Base-by-base conservation (phyloP, 164 flowering plant genomes). In the Brasenia schreberi region DNA sequence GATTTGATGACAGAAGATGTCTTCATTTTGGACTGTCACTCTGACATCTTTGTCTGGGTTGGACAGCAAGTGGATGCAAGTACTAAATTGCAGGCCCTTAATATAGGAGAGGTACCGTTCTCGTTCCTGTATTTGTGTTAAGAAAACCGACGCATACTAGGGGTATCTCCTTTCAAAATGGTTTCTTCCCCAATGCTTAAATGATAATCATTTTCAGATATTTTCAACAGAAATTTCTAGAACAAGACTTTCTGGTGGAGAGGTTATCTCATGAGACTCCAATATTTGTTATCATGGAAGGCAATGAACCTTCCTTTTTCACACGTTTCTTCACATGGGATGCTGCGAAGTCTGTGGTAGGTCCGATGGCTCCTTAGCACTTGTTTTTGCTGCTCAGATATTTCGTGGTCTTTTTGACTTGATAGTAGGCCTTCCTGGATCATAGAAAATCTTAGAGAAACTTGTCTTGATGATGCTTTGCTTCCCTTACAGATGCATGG, bases 1-100 rank as follows among this genome's bases (percentile, higher is more conserved):
- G 99, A 95, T 83, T 74, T 95, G 82, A 92, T 92, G 97, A 90
- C 99, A 5, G 99, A 95, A 82, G 99, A 95, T 78, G 79, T 86
- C 66, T 92, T 82, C 72, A 82, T 95, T 75, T 73, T 95, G 70
- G 97, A 95, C 78, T 85, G 89, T 76, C 94, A 86, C 71, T 85
- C 94, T 0, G 97, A 88, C 59, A 81, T 95, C 62, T 95, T 81
- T 79, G 87, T 95, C 42, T 95, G 99, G 99, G 81, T 95, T 52
- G 99, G 99, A 62, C 90, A 92, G 73, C 86, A 85, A 70, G 92
- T 88, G 63, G 92, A 86, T 43, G 59, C 89, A 62, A 89, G 87
- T 76, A 81, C 59, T 52, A 87, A 74, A 77, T 53, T 74, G 75
- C 84, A 88, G 44, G 92, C 97, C 65, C 78, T 95, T 72, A 71